Percentiles rank a stretch among this genome's conserved stretches.
Evolutionary conservation across 768 basidiomycete genomes (phyloP).

Genomic region (Hygrocybe punicea): DNA sequence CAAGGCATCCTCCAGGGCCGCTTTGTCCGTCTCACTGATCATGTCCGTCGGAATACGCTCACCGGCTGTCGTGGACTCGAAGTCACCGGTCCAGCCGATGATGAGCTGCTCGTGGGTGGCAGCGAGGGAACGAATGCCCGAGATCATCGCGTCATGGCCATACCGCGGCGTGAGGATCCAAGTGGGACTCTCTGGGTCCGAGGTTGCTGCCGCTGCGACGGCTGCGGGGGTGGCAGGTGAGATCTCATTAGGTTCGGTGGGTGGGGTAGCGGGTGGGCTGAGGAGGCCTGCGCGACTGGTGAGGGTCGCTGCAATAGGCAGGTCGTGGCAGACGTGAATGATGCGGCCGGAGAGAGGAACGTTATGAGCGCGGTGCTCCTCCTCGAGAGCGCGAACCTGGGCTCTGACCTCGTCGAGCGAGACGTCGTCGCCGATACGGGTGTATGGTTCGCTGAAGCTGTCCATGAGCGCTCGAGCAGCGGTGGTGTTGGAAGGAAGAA

Average conservation of each 20-base stretch:
- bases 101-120: constrained; percentile 86
- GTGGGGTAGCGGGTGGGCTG: constrained; percentile 78
- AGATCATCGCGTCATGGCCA: constrained; percentile 93
- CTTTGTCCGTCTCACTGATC: constrained; percentile 61
- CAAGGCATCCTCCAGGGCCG: constrained; percentile 63
- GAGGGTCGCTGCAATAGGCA: constrained; percentile 72
- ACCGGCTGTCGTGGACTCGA: constrained; percentile 49
- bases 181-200: constrained; percentile 26
- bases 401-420: constrained; percentile 70
- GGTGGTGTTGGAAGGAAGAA: not conserved
- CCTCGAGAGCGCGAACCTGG: constrained; percentile 70
- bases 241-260: constrained; percentile 37
- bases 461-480: constrained; percentile 45
- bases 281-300: constrained; percentile 48
- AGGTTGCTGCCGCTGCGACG: constrained; percentile 4
- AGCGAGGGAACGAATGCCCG: constrained; percentile 82
- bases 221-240: not conserved
- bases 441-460: constrained; percentile 66
- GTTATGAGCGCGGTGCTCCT: constrained; percentile 63
- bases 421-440: constrained; percentile 59
- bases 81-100: constrained; percentile 92
- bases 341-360: constrained; percentile 81
- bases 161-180: constrained; percentile 82
- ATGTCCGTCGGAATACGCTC: constrained; percentile 48
- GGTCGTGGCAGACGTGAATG: constrained; percentile 88